These are phyloP conservation scores for Fistulifera solaris DNA, from an alignment of 108 stramenopile species.

Conservation along the genomic window DNA sequence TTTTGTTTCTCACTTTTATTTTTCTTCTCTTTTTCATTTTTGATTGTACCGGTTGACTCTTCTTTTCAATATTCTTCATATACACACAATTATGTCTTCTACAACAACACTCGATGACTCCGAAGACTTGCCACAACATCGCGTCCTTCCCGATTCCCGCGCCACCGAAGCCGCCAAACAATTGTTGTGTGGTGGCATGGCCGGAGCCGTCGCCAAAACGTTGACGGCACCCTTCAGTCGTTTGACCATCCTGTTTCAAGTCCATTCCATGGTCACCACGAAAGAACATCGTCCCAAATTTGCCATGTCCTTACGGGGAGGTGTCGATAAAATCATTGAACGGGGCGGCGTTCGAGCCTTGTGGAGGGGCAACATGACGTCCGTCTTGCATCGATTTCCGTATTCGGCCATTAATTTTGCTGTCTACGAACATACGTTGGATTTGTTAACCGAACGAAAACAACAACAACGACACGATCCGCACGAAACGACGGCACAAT, in stretches of 20 bases:
- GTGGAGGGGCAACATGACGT: constrained; percentile 94
- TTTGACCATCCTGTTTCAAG: constrained; percentile 87
- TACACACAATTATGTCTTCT: no score
- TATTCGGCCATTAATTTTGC: constrained; percentile 91
- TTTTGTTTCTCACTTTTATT: no score
- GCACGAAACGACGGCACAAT: constrained; percentile 15
- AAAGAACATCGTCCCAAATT: constrained; percentile 72
- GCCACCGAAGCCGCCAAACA: constrained; percentile 72
- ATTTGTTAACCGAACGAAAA: constrained; percentile 45
- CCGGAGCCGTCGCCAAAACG: constrained; percentile 89
- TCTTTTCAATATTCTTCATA: no score
- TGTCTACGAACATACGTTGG: constrained; percentile 79
- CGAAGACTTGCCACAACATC: no score
- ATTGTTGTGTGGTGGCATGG: constrained; percentile 88
- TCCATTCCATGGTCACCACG: constrained; percentile 86
- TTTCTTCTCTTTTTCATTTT: no score
- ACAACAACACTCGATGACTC: no score
- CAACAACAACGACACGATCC: constrained; percentile 38
- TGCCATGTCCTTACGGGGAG: constrained; percentile 57
- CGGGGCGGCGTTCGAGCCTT: constrained; percentile 72
- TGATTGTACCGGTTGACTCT: no score
- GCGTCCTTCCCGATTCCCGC: constrained; percentile 19
- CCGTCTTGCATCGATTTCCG: constrained; percentile 88
- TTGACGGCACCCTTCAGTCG: constrained; percentile 86
- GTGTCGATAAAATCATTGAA: constrained; percentile 70